Evolutionary conservation across 108 stramenopile genomes (phyloP).

Genomic region (Pseudonitzschia pungens): DNA sequence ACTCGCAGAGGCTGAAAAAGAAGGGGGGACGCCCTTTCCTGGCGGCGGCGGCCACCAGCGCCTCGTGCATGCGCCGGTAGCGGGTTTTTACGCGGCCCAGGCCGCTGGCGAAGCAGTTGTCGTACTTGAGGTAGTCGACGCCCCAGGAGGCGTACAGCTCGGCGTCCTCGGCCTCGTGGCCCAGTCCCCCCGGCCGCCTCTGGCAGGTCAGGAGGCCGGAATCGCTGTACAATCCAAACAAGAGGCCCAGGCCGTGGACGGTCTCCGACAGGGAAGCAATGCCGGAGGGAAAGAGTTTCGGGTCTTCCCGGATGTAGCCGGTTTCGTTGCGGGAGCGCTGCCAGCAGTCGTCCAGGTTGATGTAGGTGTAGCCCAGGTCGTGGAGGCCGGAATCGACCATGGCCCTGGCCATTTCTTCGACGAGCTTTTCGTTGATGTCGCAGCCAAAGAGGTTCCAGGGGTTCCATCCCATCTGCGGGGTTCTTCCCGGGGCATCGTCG

Average conservation of each 20-base stretch:
- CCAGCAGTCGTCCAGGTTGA: constrained; percentile 75
- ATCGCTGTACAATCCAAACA: constrained; percentile 61
- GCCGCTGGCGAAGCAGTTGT: constrained; percentile 47
- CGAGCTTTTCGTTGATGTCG: constrained; percentile 33
- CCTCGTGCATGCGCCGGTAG: constrained; percentile 44
- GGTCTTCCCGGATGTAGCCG: constrained; percentile 40
- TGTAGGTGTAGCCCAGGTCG: constrained; percentile 49
- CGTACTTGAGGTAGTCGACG: constrained; percentile 64
- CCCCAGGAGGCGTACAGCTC: constrained; percentile 43
- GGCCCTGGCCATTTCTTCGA: constrained; percentile 27
- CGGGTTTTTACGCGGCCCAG: neutral
- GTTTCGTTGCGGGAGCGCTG: constrained; percentile 21
- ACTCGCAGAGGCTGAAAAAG: constrained; percentile 63
- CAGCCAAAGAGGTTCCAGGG: constrained; percentile 45
- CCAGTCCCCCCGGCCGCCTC: constrained; percentile 46
- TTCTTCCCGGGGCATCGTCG: constrained; percentile 41
- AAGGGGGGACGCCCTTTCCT: constrained; percentile 12
- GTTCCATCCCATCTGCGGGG: constrained; percentile 57
- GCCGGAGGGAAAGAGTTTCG: constrained; percentile 49
- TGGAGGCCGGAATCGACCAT: constrained; percentile 23
- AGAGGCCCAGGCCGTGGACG: constrained; percentile 35
- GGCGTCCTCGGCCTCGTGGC: constrained; percentile 54
- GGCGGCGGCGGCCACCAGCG: constrained; percentile 37
- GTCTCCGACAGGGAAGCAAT: constrained; percentile 41
- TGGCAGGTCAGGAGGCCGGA: constrained; percentile 53